A percentile compares a stretch with the other conserved stretches of the same genome.
These are phyloP conservation scores for Eucalyptus polyanthemos DNA, from an alignment of 345 rosid genomes.

Conservation along the genomic window DNA sequence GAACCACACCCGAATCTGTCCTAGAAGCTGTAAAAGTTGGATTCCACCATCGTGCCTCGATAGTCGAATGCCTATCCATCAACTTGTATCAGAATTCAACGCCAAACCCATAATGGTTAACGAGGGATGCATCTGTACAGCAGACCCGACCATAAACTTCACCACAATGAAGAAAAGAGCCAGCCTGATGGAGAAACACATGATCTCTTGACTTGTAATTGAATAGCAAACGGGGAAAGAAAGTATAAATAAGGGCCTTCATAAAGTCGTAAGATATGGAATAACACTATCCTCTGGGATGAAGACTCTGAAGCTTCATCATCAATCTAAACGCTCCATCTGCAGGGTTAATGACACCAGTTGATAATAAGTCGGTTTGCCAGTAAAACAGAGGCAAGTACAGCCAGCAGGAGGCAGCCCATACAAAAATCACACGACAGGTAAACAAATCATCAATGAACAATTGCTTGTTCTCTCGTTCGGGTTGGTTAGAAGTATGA, in stretches of 20 bases:
- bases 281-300: background rate
- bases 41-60: background rate
- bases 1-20: fast-evolving
- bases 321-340: slow-evolving; percentile 91
- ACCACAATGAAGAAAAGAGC: background rate
- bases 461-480: background rate
- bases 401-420: background rate
- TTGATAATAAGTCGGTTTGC: background rate
- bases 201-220: background rate
- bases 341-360: slow-evolving; percentile 2
- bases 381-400: background rate
- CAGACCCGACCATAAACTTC: background rate
- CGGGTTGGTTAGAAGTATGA: background rate
- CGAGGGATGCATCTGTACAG: background rate
- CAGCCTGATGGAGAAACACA: background rate
- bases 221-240: background rate
- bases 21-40: background rate
- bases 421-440: background rate
- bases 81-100: background rate
- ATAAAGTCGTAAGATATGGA: background rate
- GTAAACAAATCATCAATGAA: background rate
- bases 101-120: background rate
- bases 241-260: background rate
- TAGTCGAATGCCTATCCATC: background rate
- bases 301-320: background rate